A percentile compares a stretch with the other conserved stretches of the same genome.
phyloP scores from a whole-genome alignment of 345 rosid species.

The Sisymbrium altissimum region DNA sequence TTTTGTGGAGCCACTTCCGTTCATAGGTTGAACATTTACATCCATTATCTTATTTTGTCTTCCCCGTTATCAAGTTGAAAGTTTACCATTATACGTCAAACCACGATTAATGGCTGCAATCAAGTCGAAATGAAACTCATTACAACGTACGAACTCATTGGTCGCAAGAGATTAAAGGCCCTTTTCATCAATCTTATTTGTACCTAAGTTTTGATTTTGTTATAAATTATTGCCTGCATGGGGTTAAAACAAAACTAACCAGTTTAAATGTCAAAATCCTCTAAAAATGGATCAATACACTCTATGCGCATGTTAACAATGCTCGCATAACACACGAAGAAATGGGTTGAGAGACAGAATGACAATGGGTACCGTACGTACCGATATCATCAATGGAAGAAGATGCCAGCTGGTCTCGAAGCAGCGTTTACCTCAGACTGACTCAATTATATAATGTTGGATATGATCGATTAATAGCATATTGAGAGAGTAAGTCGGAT shows the following conservation, averaged over 20 bases:
- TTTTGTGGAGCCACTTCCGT: constrained; percentile 4
- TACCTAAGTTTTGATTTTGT: background rate
- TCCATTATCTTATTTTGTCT: constrained; percentile 8
- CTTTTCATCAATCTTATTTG: background rate
- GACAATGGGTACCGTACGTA: background rate
- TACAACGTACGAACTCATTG: constrained; percentile 18
- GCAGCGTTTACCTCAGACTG: too few relatives aligned
- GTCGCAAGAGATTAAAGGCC: background rate
- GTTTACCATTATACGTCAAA: background rate
- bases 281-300: background rate
- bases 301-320: background rate
- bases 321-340: background rate
- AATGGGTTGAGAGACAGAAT: background rate
- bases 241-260: background rate
- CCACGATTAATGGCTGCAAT: constrained; percentile 18
- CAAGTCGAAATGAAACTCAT: constrained; percentile 7
- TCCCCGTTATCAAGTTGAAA: background rate
- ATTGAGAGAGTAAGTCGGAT: background rate
- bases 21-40: constrained; percentile 4
- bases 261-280: background rate
- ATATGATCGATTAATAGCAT: background rate
- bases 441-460: too few relatives aligned
- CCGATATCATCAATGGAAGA: too few relatives aligned
- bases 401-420: too few relatives aligned
- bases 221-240: background rate